Percentiles rank a stretch among this genome's conserved stretches.
Evolutionary conservation across 1,284 basidiomycete genomes (phyloP).

Genomic region (Fistulina hepatica): DNA sequence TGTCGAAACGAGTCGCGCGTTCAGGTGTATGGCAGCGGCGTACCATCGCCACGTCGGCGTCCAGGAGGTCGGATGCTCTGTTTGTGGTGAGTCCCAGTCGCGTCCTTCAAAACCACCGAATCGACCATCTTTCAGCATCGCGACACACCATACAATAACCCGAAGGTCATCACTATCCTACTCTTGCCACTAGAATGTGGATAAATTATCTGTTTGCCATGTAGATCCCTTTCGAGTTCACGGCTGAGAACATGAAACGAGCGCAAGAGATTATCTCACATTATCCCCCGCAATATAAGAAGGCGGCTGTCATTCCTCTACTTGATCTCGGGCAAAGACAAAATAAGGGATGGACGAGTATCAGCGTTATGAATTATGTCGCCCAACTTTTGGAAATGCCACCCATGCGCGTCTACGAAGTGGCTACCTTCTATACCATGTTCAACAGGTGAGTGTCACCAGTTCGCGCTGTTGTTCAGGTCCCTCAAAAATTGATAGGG

Average conservation of each 20-base stretch:
- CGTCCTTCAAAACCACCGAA: constrained; percentile 2
- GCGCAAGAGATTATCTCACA: constrained; percentile 85
- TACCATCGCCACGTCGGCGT: constrained; percentile 33
- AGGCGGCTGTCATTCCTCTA: constrained; percentile 93
- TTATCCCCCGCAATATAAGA: constrained; percentile 97
- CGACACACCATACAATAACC: constrained; percentile 89
- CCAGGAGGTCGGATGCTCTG: constrained; percentile 45
- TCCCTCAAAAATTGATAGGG: too few species aligned
- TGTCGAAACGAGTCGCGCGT: too few species aligned
- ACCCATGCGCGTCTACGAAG: constrained; percentile 98
- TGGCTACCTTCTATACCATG: constrained; percentile 99
- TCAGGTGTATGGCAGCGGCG: too few species aligned
- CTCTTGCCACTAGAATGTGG: background rate
- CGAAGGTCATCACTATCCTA: constrained; percentile 40
- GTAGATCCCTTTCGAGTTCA: constrained; percentile 88
- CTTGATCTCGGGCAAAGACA: constrained; percentile 95
- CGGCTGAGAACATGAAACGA: constrained; percentile 68
- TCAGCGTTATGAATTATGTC: constrained; percentile 98
- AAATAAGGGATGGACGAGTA: constrained; percentile 98
- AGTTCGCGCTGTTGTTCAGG: too few species aligned
- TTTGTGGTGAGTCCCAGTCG: constrained; percentile 38
- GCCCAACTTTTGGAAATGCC: constrained; percentile 90
- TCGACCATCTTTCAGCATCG: constrained; percentile 56
- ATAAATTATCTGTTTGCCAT: background rate
- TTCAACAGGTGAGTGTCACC: constrained; percentile 68